Evolutionary conservation across 805 yeast species (phyloP), one percentile per base, ranked within the genome.

Genomic region (Wickerhamomyces silvicola): DNA sequence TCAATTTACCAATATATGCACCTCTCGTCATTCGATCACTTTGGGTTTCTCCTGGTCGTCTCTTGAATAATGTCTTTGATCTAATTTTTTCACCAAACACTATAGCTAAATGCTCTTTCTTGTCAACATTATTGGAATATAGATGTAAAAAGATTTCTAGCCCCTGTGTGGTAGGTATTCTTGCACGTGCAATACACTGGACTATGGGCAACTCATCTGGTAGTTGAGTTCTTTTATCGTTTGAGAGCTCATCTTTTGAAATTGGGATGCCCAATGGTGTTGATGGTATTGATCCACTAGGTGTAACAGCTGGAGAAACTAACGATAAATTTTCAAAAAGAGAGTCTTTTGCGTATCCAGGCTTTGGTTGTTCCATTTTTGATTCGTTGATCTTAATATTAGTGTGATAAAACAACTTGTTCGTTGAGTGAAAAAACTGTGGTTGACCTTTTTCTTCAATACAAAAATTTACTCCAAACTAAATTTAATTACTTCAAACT

Each of bases 21-120:
- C 99, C 99, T 45, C 98, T 71, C n/a, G 94, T 87, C 97, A 92
- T 92, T 45, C 98, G 61, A 54, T 86, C 97, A 46, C 75, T 80
- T 57, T 87, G 97, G 1, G 95, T 67, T 42, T 92, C 98, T 27
- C 75, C 74, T 0, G 62, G 62, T 32, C 84, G 62, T 31, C 60
- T 61, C 27, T 62, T 69, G 60, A 75, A 92, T 31, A 92, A 62
- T 4, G 86, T 65, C 50, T 71, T 68, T 2, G 95, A 85, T 43
- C 95, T 69, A 32, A 92, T 80, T 44, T 82, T 81, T 50, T 86
- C 95, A 8, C 97, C 97, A 61, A 92, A 90, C 5, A 92, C 98
- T 37, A 92, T 90, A 6, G 98, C 98, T 48, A 92, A 62, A 59
- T 92, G 99, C 59, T 92, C 99, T 56, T 92, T 92, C 30, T 76